Evolutionary conservation across 2,329 filamentous ascomycete genomes (phyloP), one percentile per base, ranked within the genome.

Genomic region (Aspergillus sp.): DNA sequence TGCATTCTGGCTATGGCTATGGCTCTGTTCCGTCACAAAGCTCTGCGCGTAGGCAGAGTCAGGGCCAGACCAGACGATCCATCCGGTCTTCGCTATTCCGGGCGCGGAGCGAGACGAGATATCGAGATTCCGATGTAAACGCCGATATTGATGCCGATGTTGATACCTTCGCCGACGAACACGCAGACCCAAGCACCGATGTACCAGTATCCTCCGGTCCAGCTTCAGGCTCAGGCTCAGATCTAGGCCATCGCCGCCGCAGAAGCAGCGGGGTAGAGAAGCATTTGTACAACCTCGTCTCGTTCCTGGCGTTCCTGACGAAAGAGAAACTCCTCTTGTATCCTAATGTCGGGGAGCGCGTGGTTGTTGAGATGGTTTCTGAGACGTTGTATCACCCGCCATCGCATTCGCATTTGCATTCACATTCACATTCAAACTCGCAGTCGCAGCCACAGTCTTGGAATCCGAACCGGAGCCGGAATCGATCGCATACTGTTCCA

Each of bases 251-350:
- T 11, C 43, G 43, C 11, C 23, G 15, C 43, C 19, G 43, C 19
- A 9, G 49, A 23, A 51, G 37, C 23, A 19, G 39, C 33, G 51
- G 37, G 40, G 14, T 25, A 12, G 7, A 21, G 9, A 54, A 46
- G 21, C 49, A 49, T 6, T 47, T 47, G 15, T 51, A 46, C 46
- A 58, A 58, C 15, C 51, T 50, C 14, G 9, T 58, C 33, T 54
- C 56, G 0, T 58, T 58, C 33, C 15, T 58, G 25, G 39, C 51
- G 4, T 58, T 58, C 43, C 40, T 58, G 6, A 55, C 51, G 12
- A 54, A 55, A 44, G 56, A 58, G 17, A 7, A 25, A 3, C 35
- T 55, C 4, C 33, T 58, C 1, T 39, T 51, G n/a, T 12, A 6
- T 4, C 39, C 17, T 2, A 40, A 47, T 4, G 51, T 37, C 4